phyloP scores from a whole-genome alignment of 2,329 filamentous ascomycete genomes.

The Lachnellula subtilissima region DNA sequence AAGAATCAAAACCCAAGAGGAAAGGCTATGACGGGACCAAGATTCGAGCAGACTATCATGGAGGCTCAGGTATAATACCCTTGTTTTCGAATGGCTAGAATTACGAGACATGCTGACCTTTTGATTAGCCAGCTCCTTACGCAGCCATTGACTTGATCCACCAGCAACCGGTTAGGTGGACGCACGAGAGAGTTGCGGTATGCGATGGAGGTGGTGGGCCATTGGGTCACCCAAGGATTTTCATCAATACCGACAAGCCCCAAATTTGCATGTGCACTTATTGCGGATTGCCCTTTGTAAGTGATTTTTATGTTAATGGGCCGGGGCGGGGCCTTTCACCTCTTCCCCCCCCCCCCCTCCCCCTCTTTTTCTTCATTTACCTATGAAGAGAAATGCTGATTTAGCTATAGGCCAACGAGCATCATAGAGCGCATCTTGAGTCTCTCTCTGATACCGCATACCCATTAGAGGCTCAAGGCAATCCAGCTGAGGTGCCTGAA shows the following conservation, averaged over 20 bases:
- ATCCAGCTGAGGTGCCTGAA: slow-evolving; percentile 54
- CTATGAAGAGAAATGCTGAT: slow-evolving; percentile 9
- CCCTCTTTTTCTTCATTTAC: background rate
- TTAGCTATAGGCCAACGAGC: slow-evolving; percentile 71
- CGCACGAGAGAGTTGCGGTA: slow-evolving; percentile 71
- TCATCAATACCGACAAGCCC: slow-evolving; percentile 97
- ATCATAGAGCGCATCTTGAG: slow-evolving; percentile 79
- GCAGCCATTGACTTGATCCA: slow-evolving; percentile 95
- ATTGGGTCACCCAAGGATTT: slow-evolving; percentile 85
- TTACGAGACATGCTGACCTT: slow-evolving; percentile 27
- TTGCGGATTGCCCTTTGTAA: slow-evolving; percentile 88
- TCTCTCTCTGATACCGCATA: slow-evolving; percentile 76
- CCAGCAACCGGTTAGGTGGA: slow-evolving; percentile 91
- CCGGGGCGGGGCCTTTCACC: background rate
- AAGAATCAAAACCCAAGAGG: slow-evolving; percentile 76
- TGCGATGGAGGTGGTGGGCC: slow-evolving; percentile 93
- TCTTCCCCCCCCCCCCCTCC: background rate
- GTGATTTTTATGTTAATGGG: slow-evolving; percentile 34
- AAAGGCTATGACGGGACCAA: slow-evolving; percentile 84
- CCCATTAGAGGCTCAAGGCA: slow-evolving; percentile 62
- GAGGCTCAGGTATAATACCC: slow-evolving; percentile 68
- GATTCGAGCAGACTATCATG: slow-evolving; percentile 97
- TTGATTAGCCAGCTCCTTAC: slow-evolving; percentile 70
- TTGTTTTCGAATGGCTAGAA: background rate
- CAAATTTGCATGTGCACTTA: slow-evolving; percentile 88